Evolutionary conservation across 202 grass and related monocot genomes (phyloP), one percentile per base, ranked within the genome.

Genomic region (Sporobolus alterniflorus): DNA sequence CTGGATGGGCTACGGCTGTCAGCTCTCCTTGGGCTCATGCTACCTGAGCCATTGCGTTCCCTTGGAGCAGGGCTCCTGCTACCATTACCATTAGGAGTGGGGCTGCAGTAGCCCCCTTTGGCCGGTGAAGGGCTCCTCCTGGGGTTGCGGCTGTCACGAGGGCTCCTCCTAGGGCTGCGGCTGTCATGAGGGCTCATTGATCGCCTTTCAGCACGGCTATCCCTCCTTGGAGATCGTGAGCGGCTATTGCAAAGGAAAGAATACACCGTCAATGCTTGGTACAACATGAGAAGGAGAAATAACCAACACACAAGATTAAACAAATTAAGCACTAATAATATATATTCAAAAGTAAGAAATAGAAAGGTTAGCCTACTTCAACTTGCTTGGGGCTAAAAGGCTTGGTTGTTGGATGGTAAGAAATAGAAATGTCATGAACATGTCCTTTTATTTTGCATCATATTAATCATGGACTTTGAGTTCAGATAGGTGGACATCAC

Each of bases 11-110:
- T 91, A 30, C 55, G 66, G 78, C 90, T 94, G 52, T 81, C 79
- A 4, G 40, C 83, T 34, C 55, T 89, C 82, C 61, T 86, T 1
- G 93, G 96, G 74, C 96, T 96, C 74, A 71, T 80, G 42, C 85
- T 87, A 60, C 82, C 89, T 0, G 65, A 61, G 30, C 78, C 84
- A 80, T 83, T 80, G 24, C 5, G 70, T 16, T 91, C 92, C 60
- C 82, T 90, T 74, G 88, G 85, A 60, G 86, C 76, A 83, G 88
- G 90, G 64, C 96, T 98, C 87, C 83, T 91, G 76, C 91, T 88
- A 14, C 79, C 94, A 81, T 78, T 88, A 14, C 79, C 94, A 81
- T 78, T 85, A 70, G 88, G 90, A 8, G 80, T 87, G 41, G 77
- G 75, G 77, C 93, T 95, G 33, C 16, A 50, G 36, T 70, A 66